These are phyloP conservation scores for Poa annua DNA, from an alignment of 176 grass and related monocot genomes.

Conservation along the genomic window DNA sequence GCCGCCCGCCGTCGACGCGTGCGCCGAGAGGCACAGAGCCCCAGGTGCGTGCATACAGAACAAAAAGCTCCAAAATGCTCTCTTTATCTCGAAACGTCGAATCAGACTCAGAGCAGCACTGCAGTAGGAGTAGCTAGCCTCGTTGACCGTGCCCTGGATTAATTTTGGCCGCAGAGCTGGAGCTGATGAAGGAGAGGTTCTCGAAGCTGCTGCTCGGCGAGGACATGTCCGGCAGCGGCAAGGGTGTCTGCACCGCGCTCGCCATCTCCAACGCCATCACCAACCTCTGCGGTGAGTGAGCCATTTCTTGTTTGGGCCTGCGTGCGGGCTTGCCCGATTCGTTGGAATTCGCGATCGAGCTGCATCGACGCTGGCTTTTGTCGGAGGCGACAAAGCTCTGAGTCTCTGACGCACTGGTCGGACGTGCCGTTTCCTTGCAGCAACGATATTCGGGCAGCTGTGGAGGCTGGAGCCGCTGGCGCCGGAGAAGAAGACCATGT, in stretches of 20 bases:
- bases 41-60: slow-evolving; percentile 41
- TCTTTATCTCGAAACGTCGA: neutral
- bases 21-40: slow-evolving; percentile 7
- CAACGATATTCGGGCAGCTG: slow-evolving; percentile 87
- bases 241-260: slow-evolving; percentile 93
- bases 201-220: slow-evolving; percentile 92
- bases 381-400: neutral
- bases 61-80: neutral
- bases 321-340: neutral
- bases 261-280: slow-evolving; percentile 98
- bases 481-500: slow-evolving; percentile 93
- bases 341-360: neutral
- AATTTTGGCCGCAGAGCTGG: slow-evolving; percentile 53
- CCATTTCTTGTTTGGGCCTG: neutral
- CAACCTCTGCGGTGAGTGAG: slow-evolving; percentile 93
- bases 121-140: neutral
- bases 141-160: neutral
- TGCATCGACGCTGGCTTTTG: neutral
- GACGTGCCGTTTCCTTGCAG: slow-evolving; percentile 41
- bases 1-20: neutral
- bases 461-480: slow-evolving; percentile 90
- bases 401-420: neutral
- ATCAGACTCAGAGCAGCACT: neutral
- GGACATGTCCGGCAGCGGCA: slow-evolving; percentile 98
- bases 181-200: slow-evolving; percentile 98